Evolutionary conservation across 2,329 filamentous ascomycete genomes (phyloP), one percentile per base, ranked within the genome.

Genomic region (Ophiostoma sp.): DNA sequence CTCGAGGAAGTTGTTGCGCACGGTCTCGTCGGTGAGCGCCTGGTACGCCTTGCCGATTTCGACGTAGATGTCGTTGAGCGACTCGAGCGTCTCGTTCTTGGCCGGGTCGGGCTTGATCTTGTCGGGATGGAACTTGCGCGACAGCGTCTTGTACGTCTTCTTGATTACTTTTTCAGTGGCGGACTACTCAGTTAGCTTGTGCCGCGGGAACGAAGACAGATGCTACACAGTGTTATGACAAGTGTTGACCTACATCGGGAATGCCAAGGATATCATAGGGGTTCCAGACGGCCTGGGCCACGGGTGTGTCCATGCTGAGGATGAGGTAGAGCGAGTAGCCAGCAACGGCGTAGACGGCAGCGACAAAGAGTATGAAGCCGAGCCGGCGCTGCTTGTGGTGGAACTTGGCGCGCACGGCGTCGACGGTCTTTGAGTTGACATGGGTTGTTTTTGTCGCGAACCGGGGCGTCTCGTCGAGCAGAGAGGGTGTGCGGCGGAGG

Each of bases 1-100:
- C 78, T 96, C 91, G 67, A 97, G 88, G 79, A 91, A 99, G 82
- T 99, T 99, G 80, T 96, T 96, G 76, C 95, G 91, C 70, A 98
- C 86, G 58, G 98, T 95, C 80, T 99, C 96, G 76, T 99, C 95
- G 4, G 96, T 99, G 65, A 99, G 85, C 3, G 95, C 90, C 80
- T 99, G 97, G 85, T 97, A 99, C 6, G 95, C 95, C 82, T 99
- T 99, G 73, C 92, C 95, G 74, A 98, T 86, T 76, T 98, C 93
- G 68, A 98, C 93, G 81, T 95, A 99, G 77, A 89, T 85, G 70
- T 93, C 85, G 79, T 95, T 99, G 74, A 98, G 85, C 18, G 82
- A 84, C 73, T 98, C 93, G 68, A 88, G 74, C 0, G 95, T 99
- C 79, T 97, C 87, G 79, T 99, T 99, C 81, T 93, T 95, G 71